These are phyloP conservation scores for Ottelia alismoides DNA, from an alignment of 106 monocot species.

Conservation along the genomic window DNA sequence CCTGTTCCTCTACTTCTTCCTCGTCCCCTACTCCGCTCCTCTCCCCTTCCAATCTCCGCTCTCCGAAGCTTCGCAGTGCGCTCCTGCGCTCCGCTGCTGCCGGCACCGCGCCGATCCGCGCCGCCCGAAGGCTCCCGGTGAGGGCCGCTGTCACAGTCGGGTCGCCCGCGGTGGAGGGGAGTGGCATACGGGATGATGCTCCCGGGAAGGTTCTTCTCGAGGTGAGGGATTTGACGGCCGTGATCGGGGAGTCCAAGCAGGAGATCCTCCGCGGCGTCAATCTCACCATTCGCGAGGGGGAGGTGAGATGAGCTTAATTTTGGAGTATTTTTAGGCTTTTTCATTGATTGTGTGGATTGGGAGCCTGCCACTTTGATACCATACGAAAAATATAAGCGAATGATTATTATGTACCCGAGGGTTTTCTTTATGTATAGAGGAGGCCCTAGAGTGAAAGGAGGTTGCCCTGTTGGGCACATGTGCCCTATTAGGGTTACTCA, in stretches of 20 bases:
- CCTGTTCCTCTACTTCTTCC: not conserved
- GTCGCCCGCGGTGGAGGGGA: slow-evolving; percentile 10
- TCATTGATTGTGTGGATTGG: too few species aligned
- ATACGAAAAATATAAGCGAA: too few species aligned
- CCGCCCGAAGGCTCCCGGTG: not conserved
- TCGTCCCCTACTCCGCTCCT: not conserved
- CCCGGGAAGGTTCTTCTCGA: slow-evolving; percentile 44
- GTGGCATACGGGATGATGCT: not conserved
- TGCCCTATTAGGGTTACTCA: too few species aligned
- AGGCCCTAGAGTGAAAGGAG: too few species aligned
- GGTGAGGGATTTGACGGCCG: slow-evolving; percentile 59
- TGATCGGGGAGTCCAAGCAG: slow-evolving; percentile 48
- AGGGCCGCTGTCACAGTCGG: slow-evolving; percentile 22
- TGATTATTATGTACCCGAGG: too few species aligned
- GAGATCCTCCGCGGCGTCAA: slow-evolving; percentile 71
- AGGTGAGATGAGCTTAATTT: too few species aligned
- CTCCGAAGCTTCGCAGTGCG: not conserved
- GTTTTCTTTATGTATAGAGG: too few species aligned
- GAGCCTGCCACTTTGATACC: too few species aligned
- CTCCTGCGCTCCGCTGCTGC: not conserved
- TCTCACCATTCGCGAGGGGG: slow-evolving; percentile 72
- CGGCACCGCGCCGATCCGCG: not conserved
- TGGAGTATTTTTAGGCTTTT: too few species aligned
- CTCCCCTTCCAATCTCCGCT: not conserved
- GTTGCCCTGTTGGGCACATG: too few species aligned